These are phyloP conservation scores for Fusarium transvaalense DNA, from an alignment of 2,329 filamentous ascomycete genomes.

Conservation along the genomic window DNA sequence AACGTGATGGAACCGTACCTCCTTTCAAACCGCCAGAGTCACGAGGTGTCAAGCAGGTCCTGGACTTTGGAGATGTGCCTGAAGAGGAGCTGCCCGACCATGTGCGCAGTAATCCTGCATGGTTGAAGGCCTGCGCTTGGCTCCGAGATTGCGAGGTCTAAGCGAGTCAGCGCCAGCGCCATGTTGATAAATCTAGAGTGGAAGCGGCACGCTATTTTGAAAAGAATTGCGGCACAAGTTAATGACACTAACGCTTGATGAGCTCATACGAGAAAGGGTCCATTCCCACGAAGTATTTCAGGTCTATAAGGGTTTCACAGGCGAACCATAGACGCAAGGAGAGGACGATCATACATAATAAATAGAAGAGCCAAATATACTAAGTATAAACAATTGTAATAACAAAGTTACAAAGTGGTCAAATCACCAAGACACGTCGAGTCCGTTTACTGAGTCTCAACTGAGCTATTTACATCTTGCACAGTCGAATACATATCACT, in stretches of 20 bases:
- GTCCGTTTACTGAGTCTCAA: background rate
- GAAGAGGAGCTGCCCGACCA: constrained; percentile 59
- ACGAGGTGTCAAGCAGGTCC: constrained; percentile 43
- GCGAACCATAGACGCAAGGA: background rate
- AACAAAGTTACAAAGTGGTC: background rate
- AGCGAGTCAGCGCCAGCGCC: constrained; percentile 17
- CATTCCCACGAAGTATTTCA: background rate
- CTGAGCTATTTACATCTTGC: background rate
- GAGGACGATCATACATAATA: background rate
- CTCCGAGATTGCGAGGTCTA: constrained; percentile 51
- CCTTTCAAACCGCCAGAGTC: constrained; percentile 49
- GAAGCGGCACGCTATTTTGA: constrained; percentile 44
- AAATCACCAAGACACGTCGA: background rate
- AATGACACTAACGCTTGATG: background rate
- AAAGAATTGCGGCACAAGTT: constrained; percentile 11
- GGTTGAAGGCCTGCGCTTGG: constrained; percentile 58
- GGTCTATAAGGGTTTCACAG: background rate
- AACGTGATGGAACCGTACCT: constrained; percentile 20
- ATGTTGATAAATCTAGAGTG: constrained; percentile 33
- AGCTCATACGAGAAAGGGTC: background rate
- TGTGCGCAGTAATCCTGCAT: constrained; percentile 59
- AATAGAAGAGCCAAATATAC: background rate
- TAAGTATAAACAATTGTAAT: background rate
- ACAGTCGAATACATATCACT: background rate
- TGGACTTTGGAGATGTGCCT: constrained; percentile 56